phyloP scores from a whole-genome alignment of 306 rosid genomes.

The Sicyos edulis region DNA sequence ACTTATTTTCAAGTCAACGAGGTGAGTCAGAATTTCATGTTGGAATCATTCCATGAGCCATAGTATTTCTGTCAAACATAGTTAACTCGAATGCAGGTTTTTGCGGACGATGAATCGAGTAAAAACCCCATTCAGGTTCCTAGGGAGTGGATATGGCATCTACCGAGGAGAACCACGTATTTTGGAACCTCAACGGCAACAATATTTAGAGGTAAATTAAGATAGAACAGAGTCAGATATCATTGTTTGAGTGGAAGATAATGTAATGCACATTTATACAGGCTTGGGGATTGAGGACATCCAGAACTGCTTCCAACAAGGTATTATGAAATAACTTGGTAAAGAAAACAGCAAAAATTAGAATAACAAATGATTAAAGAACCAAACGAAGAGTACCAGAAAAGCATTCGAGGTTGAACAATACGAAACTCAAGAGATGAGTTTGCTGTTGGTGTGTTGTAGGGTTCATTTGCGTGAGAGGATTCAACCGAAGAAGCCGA shows the following conservation, averaged over 20 bases:
- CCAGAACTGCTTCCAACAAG: too few species aligned
- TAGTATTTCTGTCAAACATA: background rate
- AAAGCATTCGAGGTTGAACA: too few species aligned
- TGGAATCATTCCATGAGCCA: background rate
- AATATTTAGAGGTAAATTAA: slow-evolving; percentile 16
- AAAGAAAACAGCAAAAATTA: too few species aligned
- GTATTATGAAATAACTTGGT: too few species aligned
- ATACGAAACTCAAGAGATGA: too few species aligned
- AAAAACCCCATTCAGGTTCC: slow-evolving; percentile 45
- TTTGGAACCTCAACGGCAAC: slow-evolving; percentile 45
- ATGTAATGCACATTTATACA: too few species aligned
- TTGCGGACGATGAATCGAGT: slow-evolving; percentile 49
- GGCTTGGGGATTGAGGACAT: too few species aligned
- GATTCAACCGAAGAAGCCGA: slow-evolving; percentile 33
- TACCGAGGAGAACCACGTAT: slow-evolving; percentile 25
- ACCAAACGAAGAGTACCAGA: too few species aligned
- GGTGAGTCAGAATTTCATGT: slow-evolving; percentile 37
- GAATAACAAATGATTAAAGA: too few species aligned
- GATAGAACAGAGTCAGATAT: too few species aligned
- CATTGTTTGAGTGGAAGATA: too few species aligned
- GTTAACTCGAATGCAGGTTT: slow-evolving; percentile 28
- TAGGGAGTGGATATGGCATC: slow-evolving; percentile 39
- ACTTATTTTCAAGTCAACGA: slow-evolving; percentile 83
- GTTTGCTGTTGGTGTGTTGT: too few species aligned
- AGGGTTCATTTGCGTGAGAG: slow-evolving; percentile 57